Percentiles rank a stretch among this genome's conserved stretches.
Conservation (phyloP, 768 basidiomycete genomes). For the Macrolepiota albuminosa region DNA sequence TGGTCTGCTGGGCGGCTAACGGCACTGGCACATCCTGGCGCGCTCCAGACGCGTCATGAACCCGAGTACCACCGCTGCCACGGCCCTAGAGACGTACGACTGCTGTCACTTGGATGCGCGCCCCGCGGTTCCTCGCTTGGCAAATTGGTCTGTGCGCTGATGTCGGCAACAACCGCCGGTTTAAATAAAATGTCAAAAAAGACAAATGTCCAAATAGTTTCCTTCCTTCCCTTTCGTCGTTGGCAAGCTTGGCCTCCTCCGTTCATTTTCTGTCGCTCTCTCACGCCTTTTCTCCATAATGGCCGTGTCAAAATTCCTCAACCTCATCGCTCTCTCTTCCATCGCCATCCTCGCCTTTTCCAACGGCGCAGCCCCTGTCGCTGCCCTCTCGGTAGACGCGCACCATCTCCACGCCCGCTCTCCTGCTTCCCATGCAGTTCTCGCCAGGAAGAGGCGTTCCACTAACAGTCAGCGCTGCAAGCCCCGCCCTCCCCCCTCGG, state of each 20-base stretch:
- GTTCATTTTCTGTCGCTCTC: slow-evolving; percentile 22
- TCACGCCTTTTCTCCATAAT: slow-evolving; percentile 20
- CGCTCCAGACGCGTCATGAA: neutral
- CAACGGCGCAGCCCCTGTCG: slow-evolving; percentile 38
- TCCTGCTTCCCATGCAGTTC: slow-evolving; percentile 36
- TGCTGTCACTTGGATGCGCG: neutral
- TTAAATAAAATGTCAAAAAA: slow-evolving; percentile 13
- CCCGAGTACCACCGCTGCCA: neutral
- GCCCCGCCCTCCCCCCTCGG: slow-evolving; percentile 34
- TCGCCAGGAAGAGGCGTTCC: slow-evolving; percentile 49
- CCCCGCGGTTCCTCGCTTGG: neutral
- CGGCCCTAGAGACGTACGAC: neutral
- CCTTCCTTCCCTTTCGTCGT: slow-evolving; percentile 16
- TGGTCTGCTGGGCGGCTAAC: neutral
- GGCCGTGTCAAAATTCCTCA: slow-evolving; percentile 49
- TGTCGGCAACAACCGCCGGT: slow-evolving; percentile 19
- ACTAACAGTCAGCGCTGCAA: slow-evolving; percentile 51
- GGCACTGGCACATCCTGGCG: neutral
- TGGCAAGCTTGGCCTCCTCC: slow-evolving; percentile 21
- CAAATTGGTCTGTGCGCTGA: slow-evolving; percentile 17
- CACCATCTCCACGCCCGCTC: slow-evolving; percentile 39
- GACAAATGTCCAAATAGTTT: slow-evolving; percentile 1
- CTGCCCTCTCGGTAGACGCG: slow-evolving; percentile 47
- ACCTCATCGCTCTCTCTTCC: slow-evolving; percentile 53
- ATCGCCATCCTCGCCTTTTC: slow-evolving; percentile 53